Conservation (phyloP, 768 basidiomycete species). For the Lactarius deliciosus region DNA sequence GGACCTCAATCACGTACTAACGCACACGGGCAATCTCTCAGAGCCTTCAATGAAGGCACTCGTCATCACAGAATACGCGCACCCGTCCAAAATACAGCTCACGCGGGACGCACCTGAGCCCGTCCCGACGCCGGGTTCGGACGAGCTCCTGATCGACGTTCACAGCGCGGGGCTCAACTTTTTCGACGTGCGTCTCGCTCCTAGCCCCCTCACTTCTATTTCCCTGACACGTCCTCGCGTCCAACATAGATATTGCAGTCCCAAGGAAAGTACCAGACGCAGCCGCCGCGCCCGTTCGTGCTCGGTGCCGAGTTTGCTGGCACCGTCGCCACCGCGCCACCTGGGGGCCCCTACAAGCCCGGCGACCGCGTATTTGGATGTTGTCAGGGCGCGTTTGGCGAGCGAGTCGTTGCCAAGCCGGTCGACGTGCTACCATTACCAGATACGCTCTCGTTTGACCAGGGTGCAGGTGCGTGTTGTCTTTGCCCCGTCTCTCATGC, state of each 20-base stretch:
- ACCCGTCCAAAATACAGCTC: conserved; percentile 44
- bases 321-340: conserved; percentile 76
- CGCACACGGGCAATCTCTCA: conserved; percentile 5
- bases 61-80: conserved; percentile 62
- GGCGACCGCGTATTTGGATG: conserved; percentile 91
- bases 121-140: conserved; percentile 31
- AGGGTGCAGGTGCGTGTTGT: conserved; percentile 66
- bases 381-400: conserved; percentile 76
- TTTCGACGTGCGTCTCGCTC: conserved; percentile 39
- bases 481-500: not conserved
- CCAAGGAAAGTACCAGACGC: conserved; percentile 86
- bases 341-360: conserved; percentile 70
- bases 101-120: conserved; percentile 44
- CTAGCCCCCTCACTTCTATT: not conserved
- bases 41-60: conserved; percentile 67
- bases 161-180: conserved; percentile 53
- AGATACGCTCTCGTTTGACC: conserved; percentile 70
- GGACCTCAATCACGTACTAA: not conserved
- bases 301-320: conserved; percentile 89
- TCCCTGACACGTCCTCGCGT: not conserved
- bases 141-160: conserved; percentile 52
- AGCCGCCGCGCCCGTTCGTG: conserved; percentile 82
- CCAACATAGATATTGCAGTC: conserved; percentile 68
- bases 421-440: conserved; percentile 63
- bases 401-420: conserved; percentile 61